phyloP scores from a whole-genome alignment of 371 early-diverging fungal species.

The Saksenaea oblongispora region DNA sequence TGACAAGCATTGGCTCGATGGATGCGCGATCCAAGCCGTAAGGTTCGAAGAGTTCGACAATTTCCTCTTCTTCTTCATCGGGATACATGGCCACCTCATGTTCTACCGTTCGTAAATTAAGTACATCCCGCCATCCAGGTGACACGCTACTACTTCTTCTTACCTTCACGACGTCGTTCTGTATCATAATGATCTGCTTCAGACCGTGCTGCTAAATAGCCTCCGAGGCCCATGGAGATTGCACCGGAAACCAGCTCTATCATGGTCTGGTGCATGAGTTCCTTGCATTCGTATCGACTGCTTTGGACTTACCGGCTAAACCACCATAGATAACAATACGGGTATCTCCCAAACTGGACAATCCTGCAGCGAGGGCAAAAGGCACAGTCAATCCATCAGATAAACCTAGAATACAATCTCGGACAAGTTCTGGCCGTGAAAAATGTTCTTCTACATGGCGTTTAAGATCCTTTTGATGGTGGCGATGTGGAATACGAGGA shows the following conservation, averaged over 20 bases:
- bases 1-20: conserved; percentile 60
- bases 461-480: conserved; percentile 25
- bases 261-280: too few species aligned
- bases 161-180: conserved; percentile 61
- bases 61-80: conserved; percentile 69
- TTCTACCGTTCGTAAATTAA: conserved; percentile 13
- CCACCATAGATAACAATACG: conserved; percentile 71
- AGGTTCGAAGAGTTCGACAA: conserved; percentile 61
- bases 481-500: conserved; percentile 39
- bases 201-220: conserved; percentile 55
- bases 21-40: conserved; percentile 60
- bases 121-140: background rate
- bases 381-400: conserved; percentile 79
- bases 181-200: conserved; percentile 42
- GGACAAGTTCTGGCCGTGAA: conserved; percentile 63
- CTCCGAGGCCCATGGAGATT: conserved; percentile 27
- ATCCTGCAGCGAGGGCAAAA: conserved; percentile 76
- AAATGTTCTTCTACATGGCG: conserved; percentile 66
- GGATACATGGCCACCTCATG: conserved; percentile 61
- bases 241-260: conserved; percentile 60
- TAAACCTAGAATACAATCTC: conserved; percentile 68
- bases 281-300: too few species aligned
- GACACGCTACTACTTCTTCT: background rate
- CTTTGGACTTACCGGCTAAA: conserved; percentile 66
- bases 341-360: conserved; percentile 59